Conservation (phyloP, 2,329 filamentous ascomycete genomes). For the Escovopsis weberi region DNA sequence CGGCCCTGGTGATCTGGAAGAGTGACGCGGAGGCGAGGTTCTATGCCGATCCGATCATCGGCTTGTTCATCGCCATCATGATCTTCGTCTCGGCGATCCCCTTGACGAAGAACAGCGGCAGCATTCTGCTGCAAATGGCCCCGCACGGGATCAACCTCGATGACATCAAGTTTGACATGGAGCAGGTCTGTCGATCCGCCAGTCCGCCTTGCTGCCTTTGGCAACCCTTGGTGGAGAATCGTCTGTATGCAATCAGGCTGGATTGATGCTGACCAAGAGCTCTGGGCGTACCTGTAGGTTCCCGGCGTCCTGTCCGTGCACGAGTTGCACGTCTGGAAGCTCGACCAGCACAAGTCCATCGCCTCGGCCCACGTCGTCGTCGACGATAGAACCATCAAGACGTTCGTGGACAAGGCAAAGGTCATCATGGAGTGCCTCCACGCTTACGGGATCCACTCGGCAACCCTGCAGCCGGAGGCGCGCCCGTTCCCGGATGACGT, state of each 20-base stretch:
- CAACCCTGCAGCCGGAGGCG: constrained; percentile 53
- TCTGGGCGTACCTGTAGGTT: constrained; percentile 29
- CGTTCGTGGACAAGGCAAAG: constrained; percentile 46
- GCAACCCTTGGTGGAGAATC: no score
- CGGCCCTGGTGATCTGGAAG: constrained; percentile 56
- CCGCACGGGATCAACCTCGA: constrained; percentile 43
- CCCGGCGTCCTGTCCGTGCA: constrained; percentile 53
- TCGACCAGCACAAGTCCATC: constrained; percentile 55
- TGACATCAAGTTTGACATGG: constrained; percentile 54
- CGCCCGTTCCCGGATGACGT: constrained; percentile 2
- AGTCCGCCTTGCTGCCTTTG: no score
- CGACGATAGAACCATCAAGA: constrained; percentile 36
- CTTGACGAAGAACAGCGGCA: constrained; percentile 45
- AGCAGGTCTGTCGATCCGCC: constrained; percentile 30
- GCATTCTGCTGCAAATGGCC: constrained; percentile 53
- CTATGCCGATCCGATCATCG: constrained; percentile 58
- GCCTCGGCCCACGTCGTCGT: constrained; percentile 57
- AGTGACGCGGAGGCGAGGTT: constrained; percentile 40
- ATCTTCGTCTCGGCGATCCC: constrained; percentile 51
- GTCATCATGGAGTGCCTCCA: constrained; percentile 55
- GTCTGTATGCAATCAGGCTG: no score
- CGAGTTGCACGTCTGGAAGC: constrained; percentile 59
- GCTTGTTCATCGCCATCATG: constrained; percentile 58
- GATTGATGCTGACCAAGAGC: background rate
- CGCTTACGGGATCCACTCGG: constrained; percentile 58